Base-by-base conservation (phyloP, 352 stramenopile species). In the Phytophthora chlamydospora region DNA sequence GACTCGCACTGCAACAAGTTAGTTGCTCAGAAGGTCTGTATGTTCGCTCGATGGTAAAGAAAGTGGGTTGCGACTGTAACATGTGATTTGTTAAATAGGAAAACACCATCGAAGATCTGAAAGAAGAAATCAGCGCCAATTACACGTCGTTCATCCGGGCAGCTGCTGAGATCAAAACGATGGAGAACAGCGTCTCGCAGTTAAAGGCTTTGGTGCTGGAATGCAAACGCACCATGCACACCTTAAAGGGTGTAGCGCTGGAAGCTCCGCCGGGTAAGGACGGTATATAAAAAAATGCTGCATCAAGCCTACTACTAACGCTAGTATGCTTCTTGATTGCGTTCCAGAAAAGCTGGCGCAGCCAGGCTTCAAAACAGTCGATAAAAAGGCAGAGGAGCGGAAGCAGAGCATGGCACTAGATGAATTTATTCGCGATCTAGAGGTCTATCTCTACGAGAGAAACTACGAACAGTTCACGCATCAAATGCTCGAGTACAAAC, bases 101-200 rank as follows among this genome's bases (percentile, higher is more conserved):
- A 38, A 81, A 85, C 52, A 93, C 83, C n/a, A 92, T 91, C 35
- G 81, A 93, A 14, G 83, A 89, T 29, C 64, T 95, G 29, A 93
- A 95, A 48, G 71, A 90, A 35, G 83, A 93, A 46, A 95, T 95
- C 52, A 91, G 82, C 34, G 76, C 73, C 11, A 93, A 90, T 58
- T 93, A 95, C 66, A 83, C 75, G 13, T 88, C 85, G 9, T 95
- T 95, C 56, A 91, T 95, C 27, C 71, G 67, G 4, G 82, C 83
- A 8, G 78, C 82, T 7, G 62, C 73, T 3, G 83, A 95, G 62
- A 93, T 91, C 44, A 90, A 91, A 58, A 85, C 66, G 6, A 93
- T 95, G 80, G 85, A 95, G 40, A 93, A 91, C 57, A 92, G 83
- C 46, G 83, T 95, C 6, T 91, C 81, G 39, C 78, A 91, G 52